Conservation (phyloP, 805 yeast genomes). For the Debaryomyces prosopidis region DNA sequence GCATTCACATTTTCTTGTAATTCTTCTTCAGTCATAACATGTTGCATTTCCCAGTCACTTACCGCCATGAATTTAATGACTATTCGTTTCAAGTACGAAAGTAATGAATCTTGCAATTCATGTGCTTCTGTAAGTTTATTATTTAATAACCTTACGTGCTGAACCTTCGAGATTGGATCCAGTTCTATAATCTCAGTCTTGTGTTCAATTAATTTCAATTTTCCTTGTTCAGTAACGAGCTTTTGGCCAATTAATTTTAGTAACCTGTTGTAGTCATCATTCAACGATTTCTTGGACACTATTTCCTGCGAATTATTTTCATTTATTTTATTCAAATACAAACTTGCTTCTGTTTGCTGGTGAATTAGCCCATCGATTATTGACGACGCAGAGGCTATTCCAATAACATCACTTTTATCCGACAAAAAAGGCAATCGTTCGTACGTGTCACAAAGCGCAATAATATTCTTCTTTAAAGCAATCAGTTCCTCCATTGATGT, state of each 20-base stretch:
- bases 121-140: conserved; percentile 7
- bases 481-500: neutral
- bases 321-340: neutral
- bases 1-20: conserved; percentile 8
- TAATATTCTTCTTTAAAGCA: conserved; percentile 10
- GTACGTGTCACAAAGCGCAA: conserved; percentile 20
- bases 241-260: neutral
- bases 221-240: neutral
- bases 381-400: conserved; percentile 23
- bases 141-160: conserved; percentile 2
- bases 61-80: conserved; percentile 11
- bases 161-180: neutral
- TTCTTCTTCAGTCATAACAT: conserved; percentile 5
- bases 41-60: conserved; percentile 8
- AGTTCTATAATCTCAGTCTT: conserved; percentile 1
- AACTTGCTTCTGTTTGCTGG: conserved; percentile 9
- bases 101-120: conserved; percentile 6
- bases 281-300: neutral
- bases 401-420: conserved; percentile 29
- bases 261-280: neutral
- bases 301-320: conserved; percentile 1
- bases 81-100: conserved; percentile 10
- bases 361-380: conserved; percentile 6
- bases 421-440: conserved; percentile 23
- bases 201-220: conserved; percentile 1